Evolutionary conservation across 2,329 filamentous ascomycete species (phyloP).

Genomic region (Hymenoscyphus albidus): DNA sequence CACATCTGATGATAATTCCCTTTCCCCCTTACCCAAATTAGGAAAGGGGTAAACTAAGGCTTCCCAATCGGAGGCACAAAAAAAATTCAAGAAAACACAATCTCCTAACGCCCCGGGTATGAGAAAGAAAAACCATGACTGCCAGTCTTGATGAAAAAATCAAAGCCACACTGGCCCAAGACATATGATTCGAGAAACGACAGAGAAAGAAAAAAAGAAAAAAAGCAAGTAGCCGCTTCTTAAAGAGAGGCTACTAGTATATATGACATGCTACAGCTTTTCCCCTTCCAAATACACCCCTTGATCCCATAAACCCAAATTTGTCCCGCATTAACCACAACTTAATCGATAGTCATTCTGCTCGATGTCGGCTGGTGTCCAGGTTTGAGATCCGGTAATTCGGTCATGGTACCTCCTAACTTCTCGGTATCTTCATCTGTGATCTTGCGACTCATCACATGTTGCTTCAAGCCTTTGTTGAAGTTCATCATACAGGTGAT

Average conservation of each 20-base stretch:
- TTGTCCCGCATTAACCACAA: conserved; percentile 3
- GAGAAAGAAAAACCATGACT: conserved; percentile 15
- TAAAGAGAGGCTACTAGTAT: conserved; percentile 22
- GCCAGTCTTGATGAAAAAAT: conserved; percentile 20
- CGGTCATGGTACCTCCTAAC: conserved; percentile 43
- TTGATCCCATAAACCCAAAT: conserved; percentile 13
- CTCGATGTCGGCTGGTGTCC: conserved; percentile 38
- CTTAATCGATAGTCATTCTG: conserved; percentile 49
- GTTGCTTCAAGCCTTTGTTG: conserved; percentile 80
- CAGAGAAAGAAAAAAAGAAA: background rate
- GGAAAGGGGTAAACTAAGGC: no score
- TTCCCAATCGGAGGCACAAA: conserved; percentile 2
- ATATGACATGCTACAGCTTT: conserved; percentile 27
- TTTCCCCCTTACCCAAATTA: conserved; percentile 11
- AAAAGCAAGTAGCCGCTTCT: conserved; percentile 21
- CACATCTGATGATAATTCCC: conserved; percentile 14
- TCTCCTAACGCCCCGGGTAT: conserved; percentile 31
- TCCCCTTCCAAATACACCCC: conserved; percentile 19
- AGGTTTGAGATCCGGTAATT: conserved; percentile 39
- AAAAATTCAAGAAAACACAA: conserved; percentile 18
- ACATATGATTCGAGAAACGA: conserved; percentile 17
- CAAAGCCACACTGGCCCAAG: conserved; percentile 31
- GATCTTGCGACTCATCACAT: conserved; percentile 62
- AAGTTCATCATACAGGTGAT: conserved; percentile 89
- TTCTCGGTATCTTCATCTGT: conserved; percentile 46